Percentiles rank a stretch among this genome's conserved stretches.
Evolutionary conservation across 2,329 filamentous ascomycete genomes (phyloP).

Genomic region (Epichloe bromicola): DNA sequence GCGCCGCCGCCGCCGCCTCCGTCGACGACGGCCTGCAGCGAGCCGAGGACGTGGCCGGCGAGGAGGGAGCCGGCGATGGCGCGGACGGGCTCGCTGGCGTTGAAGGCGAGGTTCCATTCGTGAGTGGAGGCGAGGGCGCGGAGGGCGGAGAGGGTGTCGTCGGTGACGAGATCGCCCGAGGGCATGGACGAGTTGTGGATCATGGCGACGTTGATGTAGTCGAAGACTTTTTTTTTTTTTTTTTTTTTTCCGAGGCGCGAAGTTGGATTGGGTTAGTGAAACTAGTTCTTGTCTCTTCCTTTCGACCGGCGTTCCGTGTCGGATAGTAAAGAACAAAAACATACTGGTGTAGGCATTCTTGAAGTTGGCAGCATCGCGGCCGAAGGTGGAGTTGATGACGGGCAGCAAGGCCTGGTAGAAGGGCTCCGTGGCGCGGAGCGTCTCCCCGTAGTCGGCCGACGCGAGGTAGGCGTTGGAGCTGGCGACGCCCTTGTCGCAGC

Average conservation of each 20-base stretch:
- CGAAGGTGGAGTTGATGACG: slow-evolving; percentile 40
- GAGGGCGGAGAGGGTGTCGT: slow-evolving; percentile 47
- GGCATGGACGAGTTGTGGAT: slow-evolving; percentile 51
- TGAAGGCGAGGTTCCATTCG: slow-evolving; percentile 76
- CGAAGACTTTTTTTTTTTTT: slow-evolving; percentile 34
- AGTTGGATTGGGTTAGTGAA: too few species aligned
- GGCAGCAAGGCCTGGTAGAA: slow-evolving; percentile 45
- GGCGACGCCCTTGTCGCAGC: slow-evolving; percentile 40
- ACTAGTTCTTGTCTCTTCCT: too few species aligned
- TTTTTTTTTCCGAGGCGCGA: too few species aligned
- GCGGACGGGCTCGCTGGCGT: slow-evolving; percentile 53
- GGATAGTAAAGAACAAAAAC: slow-evolving; percentile 9
- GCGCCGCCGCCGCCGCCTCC: too few species aligned
- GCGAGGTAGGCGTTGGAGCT: slow-evolving; percentile 42
- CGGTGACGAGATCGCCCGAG: slow-evolving; percentile 44
- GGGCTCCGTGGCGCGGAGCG: slow-evolving; percentile 38
- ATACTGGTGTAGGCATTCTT: slow-evolving; percentile 50
- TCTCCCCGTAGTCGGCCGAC: slow-evolving; percentile 31
- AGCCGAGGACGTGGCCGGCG: slow-evolving; percentile 39
- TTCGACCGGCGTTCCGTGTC: too few species aligned
- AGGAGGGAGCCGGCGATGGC: slow-evolving; percentile 47
- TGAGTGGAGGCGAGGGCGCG: slow-evolving; percentile 63
- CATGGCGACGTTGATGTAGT: slow-evolving; percentile 44
- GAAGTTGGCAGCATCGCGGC: slow-evolving; percentile 32
- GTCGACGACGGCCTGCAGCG: slow-evolving; percentile 38